Conservation (phyloP, 75 land plant species). For the Cryptomeria japonica region DNA sequence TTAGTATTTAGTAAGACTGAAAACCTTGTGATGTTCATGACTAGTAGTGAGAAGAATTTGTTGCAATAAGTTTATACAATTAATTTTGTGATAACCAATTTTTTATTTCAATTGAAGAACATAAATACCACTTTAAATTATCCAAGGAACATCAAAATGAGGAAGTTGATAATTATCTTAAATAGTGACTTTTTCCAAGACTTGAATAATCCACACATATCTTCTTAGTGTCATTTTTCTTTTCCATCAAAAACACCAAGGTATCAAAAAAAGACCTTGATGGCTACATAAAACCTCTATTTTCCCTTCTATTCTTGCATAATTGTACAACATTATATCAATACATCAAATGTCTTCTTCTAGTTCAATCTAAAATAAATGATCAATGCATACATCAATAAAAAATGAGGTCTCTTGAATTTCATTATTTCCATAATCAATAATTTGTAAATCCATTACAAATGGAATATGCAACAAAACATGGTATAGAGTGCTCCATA, state of each 20-base stretch:
- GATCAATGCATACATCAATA: neutral
- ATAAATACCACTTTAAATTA: neutral
- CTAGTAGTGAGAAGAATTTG: too few relatives aligned
- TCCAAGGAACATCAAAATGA: neutral
- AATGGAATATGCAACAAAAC: neutral
- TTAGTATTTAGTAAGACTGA: too few relatives aligned
- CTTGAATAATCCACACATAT: neutral
- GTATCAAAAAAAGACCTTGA: neutral
- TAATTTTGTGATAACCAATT: neutral
- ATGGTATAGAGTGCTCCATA: neutral
- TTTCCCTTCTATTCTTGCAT: neutral
- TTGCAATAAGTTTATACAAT: too few relatives aligned
- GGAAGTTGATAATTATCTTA: neutral
- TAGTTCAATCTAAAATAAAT: neutral
- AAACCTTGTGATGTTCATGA: too few relatives aligned
- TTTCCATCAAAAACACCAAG: neutral
- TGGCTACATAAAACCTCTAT: neutral
- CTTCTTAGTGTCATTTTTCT: neutral
- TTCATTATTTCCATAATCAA: neutral
- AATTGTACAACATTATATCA: neutral
- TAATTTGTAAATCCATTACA: neutral
- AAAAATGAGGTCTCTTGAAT: neutral
- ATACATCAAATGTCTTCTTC: neutral
- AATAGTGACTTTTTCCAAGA: neutral
- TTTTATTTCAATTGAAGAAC: neutral